phyloP scores from a whole-genome alignment of 805 yeast genomes.

The Millerozyma acaciae region DNA sequence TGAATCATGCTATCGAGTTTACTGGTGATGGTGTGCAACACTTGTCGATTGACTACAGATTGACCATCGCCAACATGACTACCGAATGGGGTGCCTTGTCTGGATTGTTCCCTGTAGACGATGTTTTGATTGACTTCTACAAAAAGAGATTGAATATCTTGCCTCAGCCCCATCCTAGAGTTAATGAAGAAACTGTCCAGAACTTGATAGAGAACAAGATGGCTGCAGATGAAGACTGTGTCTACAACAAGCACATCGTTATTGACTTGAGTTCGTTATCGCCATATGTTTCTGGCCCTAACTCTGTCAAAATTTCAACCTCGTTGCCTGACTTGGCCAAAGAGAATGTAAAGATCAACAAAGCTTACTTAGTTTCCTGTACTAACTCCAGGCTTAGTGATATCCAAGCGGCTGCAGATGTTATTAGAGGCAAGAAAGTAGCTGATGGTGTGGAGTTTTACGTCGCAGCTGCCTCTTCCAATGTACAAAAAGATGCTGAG shows the following conservation, averaged over 20 bases:
- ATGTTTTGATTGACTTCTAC: constrained; percentile 74
- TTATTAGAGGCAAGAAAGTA: constrained; percentile 75
- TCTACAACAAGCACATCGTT: constrained; percentile 81
- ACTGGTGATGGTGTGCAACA: constrained; percentile 73
- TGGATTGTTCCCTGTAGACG: constrained; percentile 96
- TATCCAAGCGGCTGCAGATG: constrained; percentile 89
- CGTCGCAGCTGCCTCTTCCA: constrained; percentile 95
- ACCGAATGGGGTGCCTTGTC: constrained; percentile 99
- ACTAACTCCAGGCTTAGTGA: constrained; percentile 93
- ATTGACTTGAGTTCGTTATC: constrained; percentile 77
- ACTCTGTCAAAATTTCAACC: constrained; percentile 88
- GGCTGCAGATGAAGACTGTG: constrained; percentile 70
- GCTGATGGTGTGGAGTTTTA: constrained; percentile 92
- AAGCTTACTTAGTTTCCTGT: constrained; percentile 97
- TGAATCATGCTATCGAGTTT: constrained; percentile 92
- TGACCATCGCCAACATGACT: constrained; percentile 96
- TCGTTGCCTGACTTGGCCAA: constrained; percentile 71
- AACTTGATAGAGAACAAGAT: constrained; percentile 41
- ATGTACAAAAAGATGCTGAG: constrained; percentile 91
- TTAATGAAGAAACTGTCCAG: constrained; percentile 59
- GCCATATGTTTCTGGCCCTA: constrained; percentile 94
- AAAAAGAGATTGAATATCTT: constrained; percentile 53
- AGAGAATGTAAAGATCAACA: constrained; percentile 74
- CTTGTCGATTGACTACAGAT: constrained; percentile 74
- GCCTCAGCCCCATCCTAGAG: constrained; percentile 79